Conservation (phyloP, 352 stramenopile species). For the Thraustotheca clavata region DNA sequence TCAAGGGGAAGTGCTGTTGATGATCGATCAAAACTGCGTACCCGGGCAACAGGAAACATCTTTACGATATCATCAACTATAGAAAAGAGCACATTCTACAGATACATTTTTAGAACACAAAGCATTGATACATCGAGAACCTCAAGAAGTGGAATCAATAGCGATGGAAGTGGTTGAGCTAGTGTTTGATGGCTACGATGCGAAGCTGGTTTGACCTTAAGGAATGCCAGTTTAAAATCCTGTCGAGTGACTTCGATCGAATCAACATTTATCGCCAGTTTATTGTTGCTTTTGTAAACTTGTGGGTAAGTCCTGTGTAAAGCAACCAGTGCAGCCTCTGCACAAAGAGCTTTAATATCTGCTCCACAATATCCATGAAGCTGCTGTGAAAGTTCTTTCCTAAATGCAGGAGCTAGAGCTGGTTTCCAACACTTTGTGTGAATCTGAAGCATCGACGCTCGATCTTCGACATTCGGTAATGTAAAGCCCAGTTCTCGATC, state of each 20-base stretch:
- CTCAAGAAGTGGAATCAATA: constrained; percentile 36
- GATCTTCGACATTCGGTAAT: constrained; percentile 71
- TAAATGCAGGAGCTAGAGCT: constrained; percentile 40
- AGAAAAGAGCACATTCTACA: constrained; percentile 31
- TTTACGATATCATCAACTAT: constrained; percentile 39
- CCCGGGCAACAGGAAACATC: constrained; percentile 39
- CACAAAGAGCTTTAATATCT: constrained; percentile 87
- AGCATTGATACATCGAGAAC: neutral
- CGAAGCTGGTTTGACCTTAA: constrained; percentile 78
- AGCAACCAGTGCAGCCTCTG: constrained; percentile 84
- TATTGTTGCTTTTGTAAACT: constrained; percentile 75
- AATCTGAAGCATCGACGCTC: constrained; percentile 82
- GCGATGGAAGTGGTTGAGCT: constrained; percentile 55
- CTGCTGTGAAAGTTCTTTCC: constrained; percentile 68
- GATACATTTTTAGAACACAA: neutral
- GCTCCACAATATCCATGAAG: constrained; percentile 87
- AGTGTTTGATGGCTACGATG: constrained; percentile 61
- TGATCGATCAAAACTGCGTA: constrained; percentile 38
- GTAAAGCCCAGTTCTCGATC: constrained; percentile 88
- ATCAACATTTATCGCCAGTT: constrained; percentile 62
- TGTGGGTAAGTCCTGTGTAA: constrained; percentile 78
- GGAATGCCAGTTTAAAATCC: constrained; percentile 60
- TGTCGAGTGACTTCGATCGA: constrained; percentile 62
- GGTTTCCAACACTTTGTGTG: constrained; percentile 86
- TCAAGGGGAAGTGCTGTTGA: neutral